These are phyloP conservation scores for Bauhinia variegata DNA, from an alignment of 306 rosid genomes.

Conservation along the genomic window DNA sequence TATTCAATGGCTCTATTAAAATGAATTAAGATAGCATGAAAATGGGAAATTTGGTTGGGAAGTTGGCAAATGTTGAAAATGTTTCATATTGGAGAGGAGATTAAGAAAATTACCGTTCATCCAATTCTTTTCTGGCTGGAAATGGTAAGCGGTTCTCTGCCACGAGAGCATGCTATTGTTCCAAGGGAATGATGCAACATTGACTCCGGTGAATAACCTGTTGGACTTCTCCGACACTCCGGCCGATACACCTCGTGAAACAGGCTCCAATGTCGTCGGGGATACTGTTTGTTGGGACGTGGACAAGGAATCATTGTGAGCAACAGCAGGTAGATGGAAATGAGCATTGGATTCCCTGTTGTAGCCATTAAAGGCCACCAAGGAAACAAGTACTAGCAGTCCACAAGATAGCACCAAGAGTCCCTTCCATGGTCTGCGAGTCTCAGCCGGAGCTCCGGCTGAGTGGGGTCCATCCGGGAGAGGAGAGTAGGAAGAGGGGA, in stretches of 20 bases:
- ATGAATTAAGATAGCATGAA: no score
- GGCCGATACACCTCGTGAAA: slow-evolving; percentile 60
- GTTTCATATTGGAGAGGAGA: no score
- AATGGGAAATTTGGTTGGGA: no score
- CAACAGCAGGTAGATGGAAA: background rate
- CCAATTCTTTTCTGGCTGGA: slow-evolving; percentile 92
- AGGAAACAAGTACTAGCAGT: slow-evolving; percentile 42
- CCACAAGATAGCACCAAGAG: slow-evolving; percentile 40
- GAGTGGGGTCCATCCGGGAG: slow-evolving; percentile 38
- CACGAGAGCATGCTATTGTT: slow-evolving; percentile 73
- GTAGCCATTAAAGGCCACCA: slow-evolving; percentile 42
- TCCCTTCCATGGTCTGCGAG: slow-evolving; percentile 32
- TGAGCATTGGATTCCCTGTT: background rate
- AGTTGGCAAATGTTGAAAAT: no score
- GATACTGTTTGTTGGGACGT: slow-evolving; percentile 11
- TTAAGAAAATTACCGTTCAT: slow-evolving; percentile 67
- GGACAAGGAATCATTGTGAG: slow-evolving; percentile 11
- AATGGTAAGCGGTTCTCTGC: slow-evolving; percentile 91
- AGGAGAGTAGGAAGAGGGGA: slow-evolving; percentile 48
- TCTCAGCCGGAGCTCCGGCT: slow-evolving; percentile 1
- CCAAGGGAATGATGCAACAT: slow-evolving; percentile 58
- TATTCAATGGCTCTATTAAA: no score
- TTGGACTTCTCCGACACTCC: slow-evolving; percentile 80
- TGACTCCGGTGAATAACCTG: slow-evolving; percentile 17
- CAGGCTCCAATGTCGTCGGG: slow-evolving; percentile 21